Evolutionary conservation across 1,284 basidiomycete species (phyloP).

Genomic region (Phellinidium pouzarii): DNA sequence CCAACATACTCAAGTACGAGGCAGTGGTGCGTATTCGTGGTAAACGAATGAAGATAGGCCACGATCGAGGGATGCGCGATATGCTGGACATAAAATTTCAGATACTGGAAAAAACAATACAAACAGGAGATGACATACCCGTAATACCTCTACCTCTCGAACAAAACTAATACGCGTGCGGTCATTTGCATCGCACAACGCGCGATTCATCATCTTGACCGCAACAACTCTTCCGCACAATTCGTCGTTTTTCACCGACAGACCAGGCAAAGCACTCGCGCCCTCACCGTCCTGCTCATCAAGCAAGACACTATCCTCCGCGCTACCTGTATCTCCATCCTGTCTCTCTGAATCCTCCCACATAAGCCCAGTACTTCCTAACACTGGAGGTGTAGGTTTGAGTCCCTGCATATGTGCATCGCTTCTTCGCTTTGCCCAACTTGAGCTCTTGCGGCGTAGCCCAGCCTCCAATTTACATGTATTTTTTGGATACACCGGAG

Average conservation of each 20-base stretch:
- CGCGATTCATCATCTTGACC: constrained; percentile 76
- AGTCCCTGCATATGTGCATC: constrained; percentile 19
- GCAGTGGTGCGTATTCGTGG: constrained; percentile 70
- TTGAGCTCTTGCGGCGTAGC: constrained; percentile 21
- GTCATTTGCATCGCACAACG: constrained; percentile 48
- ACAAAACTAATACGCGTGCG: constrained; percentile 80
- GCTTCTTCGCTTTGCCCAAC: constrained; percentile 20
- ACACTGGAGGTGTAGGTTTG: not conserved
- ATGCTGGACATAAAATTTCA: constrained; percentile 38
- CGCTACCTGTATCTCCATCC: constrained; percentile 21
- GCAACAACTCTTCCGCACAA: constrained; percentile 53
- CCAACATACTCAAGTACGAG: constrained; percentile 74
- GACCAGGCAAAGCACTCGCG: constrained; percentile 8
- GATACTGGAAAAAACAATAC: not conserved
- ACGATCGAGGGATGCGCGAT: constrained; percentile 84
- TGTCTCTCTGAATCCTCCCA: not conserved
- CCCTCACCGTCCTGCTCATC: constrained; percentile 21
- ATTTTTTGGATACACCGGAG: constrained; percentile 19
- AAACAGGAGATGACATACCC: constrained; percentile 40
- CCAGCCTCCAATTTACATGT: not conserved
- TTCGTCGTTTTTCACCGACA: constrained; percentile 13
- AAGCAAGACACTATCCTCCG: constrained; percentile 17
- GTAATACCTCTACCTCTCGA: constrained; percentile 81
- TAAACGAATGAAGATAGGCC: constrained; percentile 67
- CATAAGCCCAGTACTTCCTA: not conserved